Percentiles rank a stretch among this genome's conserved stretches.
phyloP scores from a whole-genome alignment of 2,329 filamentous ascomycete genomes.

The Cercospora sesami region DNA sequence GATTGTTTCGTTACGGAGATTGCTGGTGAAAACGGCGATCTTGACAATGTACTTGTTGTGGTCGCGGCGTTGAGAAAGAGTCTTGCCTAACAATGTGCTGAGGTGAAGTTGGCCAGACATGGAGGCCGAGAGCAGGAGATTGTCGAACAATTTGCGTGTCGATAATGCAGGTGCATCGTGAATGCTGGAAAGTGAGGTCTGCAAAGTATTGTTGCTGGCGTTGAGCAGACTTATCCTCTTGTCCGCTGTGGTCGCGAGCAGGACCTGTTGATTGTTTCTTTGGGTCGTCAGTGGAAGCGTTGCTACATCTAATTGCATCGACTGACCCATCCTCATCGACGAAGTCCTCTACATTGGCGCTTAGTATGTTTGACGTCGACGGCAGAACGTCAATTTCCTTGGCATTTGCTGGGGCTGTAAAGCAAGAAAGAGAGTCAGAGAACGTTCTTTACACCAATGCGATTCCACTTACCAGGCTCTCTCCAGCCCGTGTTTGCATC shows the following conservation, averaged over 20 bases:
- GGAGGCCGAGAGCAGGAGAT: constrained; percentile 54
- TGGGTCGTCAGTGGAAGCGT: background rate
- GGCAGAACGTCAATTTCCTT: constrained; percentile 47
- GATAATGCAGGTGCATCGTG: constrained; percentile 59
- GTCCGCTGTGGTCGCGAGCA: constrained; percentile 52
- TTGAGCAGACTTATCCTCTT: constrained; percentile 52
- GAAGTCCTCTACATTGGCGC: constrained; percentile 38
- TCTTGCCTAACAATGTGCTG: constrained; percentile 44
- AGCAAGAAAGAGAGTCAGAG: background rate
- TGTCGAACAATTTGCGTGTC: constrained; percentile 45
- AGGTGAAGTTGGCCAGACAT: constrained; percentile 61
- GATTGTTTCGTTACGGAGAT: constrained; percentile 34
- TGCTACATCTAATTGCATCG: no score
- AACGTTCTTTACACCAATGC: no score
- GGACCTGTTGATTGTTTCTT: constrained; percentile 24
- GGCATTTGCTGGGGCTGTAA: constrained; percentile 33
- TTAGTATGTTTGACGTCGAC: constrained; percentile 55
- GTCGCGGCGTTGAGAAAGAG: constrained; percentile 54
- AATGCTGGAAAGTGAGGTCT: constrained; percentile 42
- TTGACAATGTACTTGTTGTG: constrained; percentile 62
- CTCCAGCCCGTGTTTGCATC: constrained; percentile 49
- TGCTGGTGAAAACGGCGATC: constrained; percentile 43
- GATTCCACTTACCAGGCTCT: constrained; percentile 47
- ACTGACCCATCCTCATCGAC: constrained; percentile 6
- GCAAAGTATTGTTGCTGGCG: constrained; percentile 38